Percentiles rank a stretch among this genome's conserved stretches.
Conservation (phyloP, 1,139 yeast species). For the Barnettozyma hawaiiensis region DNA sequence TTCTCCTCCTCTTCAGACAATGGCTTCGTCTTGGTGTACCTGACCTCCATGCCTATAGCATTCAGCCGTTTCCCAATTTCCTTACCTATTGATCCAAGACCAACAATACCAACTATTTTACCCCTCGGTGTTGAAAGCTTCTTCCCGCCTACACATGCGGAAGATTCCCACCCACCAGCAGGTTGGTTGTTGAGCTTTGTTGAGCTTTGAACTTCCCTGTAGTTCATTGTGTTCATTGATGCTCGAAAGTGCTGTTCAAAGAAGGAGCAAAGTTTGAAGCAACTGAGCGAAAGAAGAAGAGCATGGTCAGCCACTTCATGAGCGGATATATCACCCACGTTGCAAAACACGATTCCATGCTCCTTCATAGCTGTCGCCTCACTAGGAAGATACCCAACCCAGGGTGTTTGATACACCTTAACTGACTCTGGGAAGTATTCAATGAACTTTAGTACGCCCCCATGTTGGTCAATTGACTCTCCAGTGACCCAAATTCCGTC, state of each 20-base stretch:
- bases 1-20: conserved; percentile 32
- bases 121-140: conserved; percentile 46
- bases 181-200: conserved; percentile 16
- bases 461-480: conserved; percentile 46
- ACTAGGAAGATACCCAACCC: conserved; percentile 63
- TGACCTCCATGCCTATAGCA: conserved; percentile 59
- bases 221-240: conserved; percentile 36
- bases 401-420: conserved; percentile 54
- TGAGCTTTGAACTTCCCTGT: conserved; percentile 34
- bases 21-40: conserved; percentile 52
- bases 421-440: conserved; percentile 46
- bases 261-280: conserved; percentile 53
- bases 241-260: conserved; percentile 41
- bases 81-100: conserved; percentile 73
- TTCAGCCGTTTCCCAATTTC: conserved; percentile 51
- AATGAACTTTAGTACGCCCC: conserved; percentile 45
- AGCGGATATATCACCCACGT: conserved; percentile 60
- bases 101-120: conserved; percentile 60
- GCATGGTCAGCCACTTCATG: conserved; percentile 73
- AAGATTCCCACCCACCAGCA: too few species aligned
- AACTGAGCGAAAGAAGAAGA: conserved; percentile 49
- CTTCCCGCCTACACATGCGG: conserved; percentile 45
- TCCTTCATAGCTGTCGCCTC: conserved; percentile 40
- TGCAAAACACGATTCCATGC: conserved; percentile 51
- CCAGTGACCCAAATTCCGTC: conserved; percentile 63